A percentile compares a stretch with the other conserved stretches of the same genome.
Evolutionary conservation across 1,284 basidiomycete species (phyloP).

Genomic region (Tetrapyrgos nigripes): DNA sequence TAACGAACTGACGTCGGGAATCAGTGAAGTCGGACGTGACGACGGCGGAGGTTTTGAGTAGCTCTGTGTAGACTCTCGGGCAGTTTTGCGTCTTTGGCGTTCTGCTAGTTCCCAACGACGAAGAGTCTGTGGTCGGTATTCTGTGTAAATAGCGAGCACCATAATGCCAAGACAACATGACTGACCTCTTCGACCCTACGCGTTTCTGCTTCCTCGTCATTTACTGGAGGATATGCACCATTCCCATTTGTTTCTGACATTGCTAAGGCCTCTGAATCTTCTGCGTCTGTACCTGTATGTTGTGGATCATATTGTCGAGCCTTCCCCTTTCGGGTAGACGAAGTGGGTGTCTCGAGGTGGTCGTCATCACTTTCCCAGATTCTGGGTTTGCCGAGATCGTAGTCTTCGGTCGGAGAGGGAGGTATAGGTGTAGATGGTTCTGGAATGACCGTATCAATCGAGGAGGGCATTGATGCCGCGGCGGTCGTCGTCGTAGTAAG

Average conservation of each 20-base stretch:
- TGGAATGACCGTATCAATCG: constrained; percentile 28
- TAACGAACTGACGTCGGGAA: constrained; percentile 60
- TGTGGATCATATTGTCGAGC: constrained; percentile 16
- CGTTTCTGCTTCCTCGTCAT: constrained; percentile 69
- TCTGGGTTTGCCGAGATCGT: constrained; percentile 10
- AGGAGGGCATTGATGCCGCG: constrained; percentile 25
- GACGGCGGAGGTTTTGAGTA: constrained; percentile 27
- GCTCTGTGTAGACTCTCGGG: constrained; percentile 58
- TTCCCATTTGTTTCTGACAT: constrained; percentile 37
- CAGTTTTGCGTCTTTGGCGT: constrained; percentile 69
- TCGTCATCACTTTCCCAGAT: constrained; percentile 15
- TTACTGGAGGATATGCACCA: constrained; percentile 67
- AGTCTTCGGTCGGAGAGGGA: constrained; percentile 9
- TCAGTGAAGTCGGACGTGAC: constrained; percentile 48
- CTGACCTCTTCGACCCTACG: constrained; percentile 73
- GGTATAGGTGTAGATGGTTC: background rate
- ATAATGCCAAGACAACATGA: constrained; percentile 9
- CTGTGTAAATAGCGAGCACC: background rate
- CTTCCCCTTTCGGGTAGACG: constrained; percentile 15
- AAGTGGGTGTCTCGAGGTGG: background rate
- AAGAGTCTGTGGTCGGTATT: constrained; percentile 57
- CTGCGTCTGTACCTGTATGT: background rate
- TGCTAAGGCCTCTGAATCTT: constrained; percentile 19
- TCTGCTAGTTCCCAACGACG: constrained; percentile 77
- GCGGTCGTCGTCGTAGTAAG: background rate